A percentile compares a stretch with the other conserved stretches of the same genome.
These are phyloP conservation scores for Pugionium dolabratum DNA, from an alignment of 345 rosid species.

Conservation along the genomic window DNA sequence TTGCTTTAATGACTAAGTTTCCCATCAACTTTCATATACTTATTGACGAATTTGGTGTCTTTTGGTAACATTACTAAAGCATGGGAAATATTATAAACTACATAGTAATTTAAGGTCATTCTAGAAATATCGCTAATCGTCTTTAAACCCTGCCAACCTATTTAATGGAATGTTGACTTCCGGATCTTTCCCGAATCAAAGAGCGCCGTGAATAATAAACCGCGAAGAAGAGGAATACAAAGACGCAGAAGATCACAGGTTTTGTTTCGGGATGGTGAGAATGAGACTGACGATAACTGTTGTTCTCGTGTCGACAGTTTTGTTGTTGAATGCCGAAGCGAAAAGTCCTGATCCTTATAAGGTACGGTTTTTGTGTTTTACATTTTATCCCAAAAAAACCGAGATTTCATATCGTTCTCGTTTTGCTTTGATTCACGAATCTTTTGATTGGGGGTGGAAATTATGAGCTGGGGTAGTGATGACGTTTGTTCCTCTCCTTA, in stretches of 20 bases:
- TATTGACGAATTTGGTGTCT: not conserved
- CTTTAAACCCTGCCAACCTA: slow-evolving; percentile 44
- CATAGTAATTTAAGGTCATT: slow-evolving; percentile 1
- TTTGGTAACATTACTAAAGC: not conserved
- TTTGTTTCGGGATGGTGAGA: slow-evolving; percentile 38
- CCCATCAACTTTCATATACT: not conserved
- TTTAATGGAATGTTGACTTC: slow-evolving; percentile 30
- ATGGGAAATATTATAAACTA: not conserved
- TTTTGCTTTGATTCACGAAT: not conserved
- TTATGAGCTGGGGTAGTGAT: slow-evolving; percentile 13
- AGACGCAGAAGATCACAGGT: slow-evolving; percentile 7
- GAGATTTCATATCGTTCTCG: not conserved
- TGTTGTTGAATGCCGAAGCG: slow-evolving; percentile 43
- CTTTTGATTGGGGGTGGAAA: not conserved
- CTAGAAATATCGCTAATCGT: not conserved
- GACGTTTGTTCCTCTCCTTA: not conserved
- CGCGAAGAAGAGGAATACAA: slow-evolving; percentile 14
- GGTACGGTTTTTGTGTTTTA: slow-evolving; percentile 43
- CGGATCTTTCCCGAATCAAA: slow-evolving; percentile 30
- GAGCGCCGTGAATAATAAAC: slow-evolving; percentile 17
- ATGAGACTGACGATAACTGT: slow-evolving; percentile 29
- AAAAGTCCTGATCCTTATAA: slow-evolving; percentile 72
- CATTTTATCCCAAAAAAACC: not conserved
- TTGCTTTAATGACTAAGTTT: not conserved
- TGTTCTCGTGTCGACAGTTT: slow-evolving; percentile 40